Conservation (phyloP, 2,329 filamentous ascomycete genomes). For the Fusarium zealandicum region DNA sequence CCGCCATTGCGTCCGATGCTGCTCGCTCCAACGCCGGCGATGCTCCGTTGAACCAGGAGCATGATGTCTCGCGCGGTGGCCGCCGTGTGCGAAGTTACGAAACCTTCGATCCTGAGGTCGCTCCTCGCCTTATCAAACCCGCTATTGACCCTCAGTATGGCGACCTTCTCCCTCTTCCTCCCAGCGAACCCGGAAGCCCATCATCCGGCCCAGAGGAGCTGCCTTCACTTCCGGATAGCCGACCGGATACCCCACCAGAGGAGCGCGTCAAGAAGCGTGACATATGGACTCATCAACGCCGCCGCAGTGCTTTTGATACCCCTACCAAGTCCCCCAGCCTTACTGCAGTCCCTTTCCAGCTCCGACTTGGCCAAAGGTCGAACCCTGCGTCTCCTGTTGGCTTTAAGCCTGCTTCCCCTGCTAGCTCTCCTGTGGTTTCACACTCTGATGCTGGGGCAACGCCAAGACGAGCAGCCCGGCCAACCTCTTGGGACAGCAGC, state of each 20-base stretch:
- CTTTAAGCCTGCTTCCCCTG: constrained; percentile 49
- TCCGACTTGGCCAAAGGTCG: constrained; percentile 59
- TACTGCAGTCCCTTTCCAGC: constrained; percentile 65
- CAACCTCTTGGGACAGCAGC: constrained; percentile 68
- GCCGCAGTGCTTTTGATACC: constrained; percentile 57
- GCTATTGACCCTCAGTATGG: constrained; percentile 72
- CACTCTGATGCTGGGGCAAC: constrained; percentile 45
- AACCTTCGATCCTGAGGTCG: constrained; percentile 64
- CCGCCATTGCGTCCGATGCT: constrained; percentile 50
- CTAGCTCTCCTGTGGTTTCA: constrained; percentile 44
- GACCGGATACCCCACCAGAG: constrained; percentile 63
- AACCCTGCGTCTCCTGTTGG: constrained; percentile 53
- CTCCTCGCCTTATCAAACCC: constrained; percentile 64
- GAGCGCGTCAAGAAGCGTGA: constrained; percentile 53
- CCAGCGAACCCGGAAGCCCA: constrained; percentile 63
- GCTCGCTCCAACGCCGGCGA: constrained; percentile 57
- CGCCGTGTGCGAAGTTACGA: constrained; percentile 43
- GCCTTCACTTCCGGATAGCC: constrained; percentile 66
- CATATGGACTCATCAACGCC: constrained; percentile 54
- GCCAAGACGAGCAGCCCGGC: constrained; percentile 54
- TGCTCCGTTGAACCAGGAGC: constrained; percentile 50
- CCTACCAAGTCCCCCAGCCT: constrained; percentile 60
- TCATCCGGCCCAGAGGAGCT: constrained; percentile 49
- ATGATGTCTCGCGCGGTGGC: constrained; percentile 38
- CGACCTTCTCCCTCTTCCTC: constrained; percentile 69